Evolutionary conservation across 441 rosid genomes (phyloP), one percentile per base, ranked within the genome.

Genomic region (Corymbia citriodora): DNA sequence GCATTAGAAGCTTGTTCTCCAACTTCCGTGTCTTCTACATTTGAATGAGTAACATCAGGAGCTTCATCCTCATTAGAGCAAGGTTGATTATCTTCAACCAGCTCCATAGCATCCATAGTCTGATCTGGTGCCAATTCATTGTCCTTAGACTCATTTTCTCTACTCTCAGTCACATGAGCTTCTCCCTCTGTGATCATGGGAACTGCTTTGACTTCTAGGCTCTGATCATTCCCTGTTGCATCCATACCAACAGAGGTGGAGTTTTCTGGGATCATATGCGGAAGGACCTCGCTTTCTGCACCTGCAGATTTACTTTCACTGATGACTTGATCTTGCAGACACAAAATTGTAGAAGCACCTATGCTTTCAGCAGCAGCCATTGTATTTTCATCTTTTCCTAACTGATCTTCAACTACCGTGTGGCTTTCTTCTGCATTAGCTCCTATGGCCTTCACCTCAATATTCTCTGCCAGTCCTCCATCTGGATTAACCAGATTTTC

Each of bases 401-500:
- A 86, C 87, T 87, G 91, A 79, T 90, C 92, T 86, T 85, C 86
- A 87, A 68, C 40, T 88, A 68, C 89, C 63, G 63, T 90, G 74
- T 90, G 50, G 12, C 48, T 23, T 19, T 55, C 88, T 31, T 87
- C 88, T 54, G 50, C 65, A 33, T 87, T 61, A 36, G 50, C 88
- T 50, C 36, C 68, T 36, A 33, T 27, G 9, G 68, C 27, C 49
- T 54, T 45, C 65, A 12, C 50, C 52, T 87, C 70, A 57, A 15
- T 36, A 53, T 87, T 87, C 70, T 55, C 88, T 14, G 40, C 91
- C 23, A 85, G 89, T 79, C 86, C 90, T 59, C 79, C 90, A 88
- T 86, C 81, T 70, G 89, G 31, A 63, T 63, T 83, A 61, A 85
- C 87, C 50, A 91, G 93, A 92, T 90, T 92, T 90, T 92, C 94